phyloP scores from a whole-genome alignment of 164 flowering plant species.

The Tetracentron sinense region DNA sequence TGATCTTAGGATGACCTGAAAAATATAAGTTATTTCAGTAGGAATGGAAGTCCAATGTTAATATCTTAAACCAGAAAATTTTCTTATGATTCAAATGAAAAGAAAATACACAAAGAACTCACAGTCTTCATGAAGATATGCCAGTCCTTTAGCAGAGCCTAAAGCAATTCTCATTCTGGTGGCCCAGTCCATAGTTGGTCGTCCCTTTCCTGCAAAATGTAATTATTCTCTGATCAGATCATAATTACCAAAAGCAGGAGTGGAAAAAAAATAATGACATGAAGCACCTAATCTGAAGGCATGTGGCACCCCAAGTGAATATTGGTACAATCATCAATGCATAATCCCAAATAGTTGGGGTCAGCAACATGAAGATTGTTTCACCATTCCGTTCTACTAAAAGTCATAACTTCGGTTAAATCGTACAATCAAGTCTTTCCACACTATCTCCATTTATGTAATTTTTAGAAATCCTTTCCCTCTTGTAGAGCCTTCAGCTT shows the following conservation, averaged over 20 bases:
- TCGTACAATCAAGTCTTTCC: too few relatives aligned
- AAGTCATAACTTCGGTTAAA: too few relatives aligned
- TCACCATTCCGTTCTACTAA: too few relatives aligned
- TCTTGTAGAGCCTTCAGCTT: too few relatives aligned
- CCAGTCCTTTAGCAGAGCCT: constrained; percentile 95
- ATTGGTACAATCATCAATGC: too few relatives aligned
- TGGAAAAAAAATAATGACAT: not conserved
- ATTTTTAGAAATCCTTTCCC: too few relatives aligned
- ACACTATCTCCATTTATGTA: too few relatives aligned
- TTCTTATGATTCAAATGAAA: not conserved
- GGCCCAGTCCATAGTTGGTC: constrained; percentile 83
- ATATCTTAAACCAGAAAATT: not conserved
- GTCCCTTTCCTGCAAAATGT: constrained; percentile 66
- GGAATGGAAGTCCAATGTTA: not conserved
- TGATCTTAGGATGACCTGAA: constrained; percentile 95
- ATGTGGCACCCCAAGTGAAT: too few relatives aligned
- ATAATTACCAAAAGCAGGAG: not conserved
- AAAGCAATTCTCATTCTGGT: constrained; percentile 79
- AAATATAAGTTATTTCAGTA: constrained; percentile 5
- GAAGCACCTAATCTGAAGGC: too few relatives aligned
- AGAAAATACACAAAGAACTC: constrained; percentile 24
- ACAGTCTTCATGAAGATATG: constrained; percentile 97
- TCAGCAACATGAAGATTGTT: too few relatives aligned
- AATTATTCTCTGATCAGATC: constrained; percentile 1
- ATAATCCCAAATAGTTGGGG: too few relatives aligned